Evolutionary conservation across 1,284 basidiomycete genomes (phyloP), one percentile per base, ranked within the genome.

Genomic region (Microbotryum intermedium): DNA sequence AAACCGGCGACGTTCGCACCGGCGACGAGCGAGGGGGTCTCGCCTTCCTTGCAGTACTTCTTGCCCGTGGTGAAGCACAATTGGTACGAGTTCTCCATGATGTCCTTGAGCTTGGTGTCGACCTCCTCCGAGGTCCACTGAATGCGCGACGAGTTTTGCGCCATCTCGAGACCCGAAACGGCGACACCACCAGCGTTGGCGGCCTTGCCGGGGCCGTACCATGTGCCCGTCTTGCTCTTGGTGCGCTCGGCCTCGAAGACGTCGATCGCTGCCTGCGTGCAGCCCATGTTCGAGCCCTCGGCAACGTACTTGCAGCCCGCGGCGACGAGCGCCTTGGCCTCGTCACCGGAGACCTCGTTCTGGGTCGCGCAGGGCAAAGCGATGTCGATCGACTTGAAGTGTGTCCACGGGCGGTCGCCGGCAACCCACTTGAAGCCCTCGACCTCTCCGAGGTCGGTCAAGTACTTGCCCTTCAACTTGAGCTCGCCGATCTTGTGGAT

Each of bases 1-100:
- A 87, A 87, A 9, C 85, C 85, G 61, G 84, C 84, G 57, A 88
- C 83, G 77, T 89, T 89, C 70, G 85, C 85, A 53, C 86, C 86
- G 42, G 78, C 76, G 48, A 87, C 79, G 62, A 87, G 77, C 9
- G 54, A 61, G 16, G 54, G 53, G 42, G 81, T 75, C 47, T 81
- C 77, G 54, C 72, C 75, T 57, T 78, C 81, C 53, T 80, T 79
- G 39, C 81, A 79, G 80, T 80, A 87, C 71, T 83, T 79, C 69
- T 76, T 74, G 58, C 83, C 86, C 66, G 80, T 77, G 73, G 83
- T 85, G 62, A 81, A 59, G 72, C 76, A 58, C 21, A 75, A 75
- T 47, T 78, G 71, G 77, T 81, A 87, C 76, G 82, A 84, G 64
- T 83, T 81, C 57, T 80, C 76, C 87, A 89, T 89, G 76, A 88